A percentile compares a stretch with the other conserved stretches of the same genome.
Conservation (phyloP, 1,284 basidiomycete genomes). For the Cutaneotrichosporon sp. region DNA sequence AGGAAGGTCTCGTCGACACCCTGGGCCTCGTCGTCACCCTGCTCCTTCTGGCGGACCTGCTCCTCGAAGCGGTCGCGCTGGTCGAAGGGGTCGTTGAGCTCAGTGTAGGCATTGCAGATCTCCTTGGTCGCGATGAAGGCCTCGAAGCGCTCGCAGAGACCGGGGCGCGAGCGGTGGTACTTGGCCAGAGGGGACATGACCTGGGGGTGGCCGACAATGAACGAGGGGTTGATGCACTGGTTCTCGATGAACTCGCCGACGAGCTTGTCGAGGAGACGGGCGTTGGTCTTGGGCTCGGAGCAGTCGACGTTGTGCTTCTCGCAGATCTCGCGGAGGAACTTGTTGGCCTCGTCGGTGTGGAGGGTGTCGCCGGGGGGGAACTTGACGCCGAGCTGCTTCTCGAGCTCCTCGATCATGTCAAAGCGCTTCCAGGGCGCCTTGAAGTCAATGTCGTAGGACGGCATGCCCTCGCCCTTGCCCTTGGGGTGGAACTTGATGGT, state of each 20-base stretch:
- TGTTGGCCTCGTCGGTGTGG: constrained; percentile 84
- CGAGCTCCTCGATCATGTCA: constrained; percentile 96
- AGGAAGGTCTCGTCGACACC: constrained; percentile 94
- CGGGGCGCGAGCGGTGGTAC: constrained; percentile 88
- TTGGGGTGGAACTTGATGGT: constrained; percentile 89
- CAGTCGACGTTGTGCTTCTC: constrained; percentile 97
- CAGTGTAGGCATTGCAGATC: constrained; percentile 97
- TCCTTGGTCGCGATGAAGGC: constrained; percentile 98
- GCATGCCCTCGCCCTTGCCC: constrained; percentile 70
- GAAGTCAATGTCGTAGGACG: constrained; percentile 82
- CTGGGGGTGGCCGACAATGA: constrained; percentile 98
- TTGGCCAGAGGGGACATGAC: constrained; percentile 99
- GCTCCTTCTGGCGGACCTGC: constrained; percentile 90
- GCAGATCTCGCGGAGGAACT: constrained; percentile 83
- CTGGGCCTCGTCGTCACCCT: constrained; percentile 97
- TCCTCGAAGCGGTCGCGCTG: constrained; percentile 96
- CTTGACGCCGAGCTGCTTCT: constrained; percentile 87
- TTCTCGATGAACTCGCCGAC: constrained; percentile 98
- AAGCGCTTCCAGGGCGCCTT: constrained; percentile 97
- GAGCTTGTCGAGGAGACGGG: constrained; percentile 97
- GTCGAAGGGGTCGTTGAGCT: constrained; percentile 97
- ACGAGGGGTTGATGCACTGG: constrained; percentile 92
- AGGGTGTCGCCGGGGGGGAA: constrained; percentile 93
- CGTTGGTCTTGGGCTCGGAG: constrained; percentile 90
- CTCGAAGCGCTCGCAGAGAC: constrained; percentile 98